These are phyloP conservation scores for Backusella tuberculispora DNA, from an alignment of 192 early-diverging fungal species.

Conservation along the genomic window DNA sequence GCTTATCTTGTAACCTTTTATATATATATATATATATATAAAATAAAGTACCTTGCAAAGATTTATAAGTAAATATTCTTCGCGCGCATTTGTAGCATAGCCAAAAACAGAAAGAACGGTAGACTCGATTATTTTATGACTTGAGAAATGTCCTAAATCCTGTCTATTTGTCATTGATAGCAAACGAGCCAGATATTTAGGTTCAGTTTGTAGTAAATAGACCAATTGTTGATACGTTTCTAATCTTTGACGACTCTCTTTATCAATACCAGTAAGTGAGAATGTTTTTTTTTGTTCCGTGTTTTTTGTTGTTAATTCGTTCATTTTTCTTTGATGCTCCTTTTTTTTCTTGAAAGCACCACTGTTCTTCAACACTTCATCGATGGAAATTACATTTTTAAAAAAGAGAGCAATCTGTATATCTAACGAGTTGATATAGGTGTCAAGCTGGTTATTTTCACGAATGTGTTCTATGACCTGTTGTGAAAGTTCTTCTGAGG, in stretches of 20 bases:
- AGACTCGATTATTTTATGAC: slow-evolving; percentile 86
- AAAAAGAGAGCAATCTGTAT: slow-evolving; percentile 97
- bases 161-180: slow-evolving; percentile 87
- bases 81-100: slow-evolving; percentile 96
- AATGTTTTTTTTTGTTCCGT: slow-evolving; percentile 47
- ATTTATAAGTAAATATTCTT: slow-evolving; percentile 95
- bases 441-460: slow-evolving; percentile 83
- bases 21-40: not conserved
- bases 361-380: slow-evolving; percentile 76
- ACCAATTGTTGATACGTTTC: slow-evolving; percentile 94
- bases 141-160: slow-evolving; percentile 62
- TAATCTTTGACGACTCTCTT: slow-evolving; percentile 73
- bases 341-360: slow-evolving; percentile 48
- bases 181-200: slow-evolving; percentile 87
- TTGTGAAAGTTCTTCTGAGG: slow-evolving; percentile 79
- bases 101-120: slow-evolving; percentile 93
- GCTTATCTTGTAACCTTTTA: not conserved
- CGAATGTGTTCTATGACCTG: slow-evolving; percentile 86
- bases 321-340: slow-evolving; percentile 44
- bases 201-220: slow-evolving; percentile 97
- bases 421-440: slow-evolving; percentile 86
- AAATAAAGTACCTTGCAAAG: slow-evolving; percentile 74
- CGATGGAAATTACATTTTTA: slow-evolving; percentile 93
- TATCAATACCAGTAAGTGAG: slow-evolving; percentile 80
- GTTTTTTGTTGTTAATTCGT: slow-evolving; percentile 37